Evolutionary conservation across 129 eudicot species (phyloP).

Genomic region (Ambrosia artemisiifolia): DNA sequence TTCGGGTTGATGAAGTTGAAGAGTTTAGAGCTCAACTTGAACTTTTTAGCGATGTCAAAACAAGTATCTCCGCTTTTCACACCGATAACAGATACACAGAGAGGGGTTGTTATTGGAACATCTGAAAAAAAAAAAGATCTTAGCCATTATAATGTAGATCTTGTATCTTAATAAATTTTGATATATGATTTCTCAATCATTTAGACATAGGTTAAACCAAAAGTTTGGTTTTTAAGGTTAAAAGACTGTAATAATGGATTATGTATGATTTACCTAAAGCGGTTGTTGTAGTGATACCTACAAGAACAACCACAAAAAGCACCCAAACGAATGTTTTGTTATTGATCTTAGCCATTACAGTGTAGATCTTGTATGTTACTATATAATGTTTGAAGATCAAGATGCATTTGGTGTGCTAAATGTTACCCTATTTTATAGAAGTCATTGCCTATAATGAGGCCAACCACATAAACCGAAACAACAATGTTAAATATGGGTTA

Average conservation of each 20-base stretch:
- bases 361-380: not conserved
- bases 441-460: constrained; percentile 6
- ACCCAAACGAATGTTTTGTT: constrained; percentile 10
- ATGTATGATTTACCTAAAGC: not conserved
- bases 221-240: too few relatives aligned
- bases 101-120: not conserved
- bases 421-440: constrained; percentile 24
- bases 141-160: too few relatives aligned
- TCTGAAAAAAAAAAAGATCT: not conserved
- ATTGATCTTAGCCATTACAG: constrained; percentile 12
- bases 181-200: too few relatives aligned
- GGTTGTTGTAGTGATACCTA: constrained; percentile 12
- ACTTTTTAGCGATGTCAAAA: constrained; percentile 25
- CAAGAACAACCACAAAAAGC: constrained; percentile 15
- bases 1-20: constrained; percentile 45
- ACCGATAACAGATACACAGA: constrained; percentile 27
- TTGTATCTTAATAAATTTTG: too few relatives aligned
- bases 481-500: not conserved
- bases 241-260: too few relatives aligned
- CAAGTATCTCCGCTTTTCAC: constrained; percentile 55
- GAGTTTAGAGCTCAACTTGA: constrained; percentile 13
- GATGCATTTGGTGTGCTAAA: constrained; percentile 21
- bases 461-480: constrained; percentile 11
- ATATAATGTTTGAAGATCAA: too few relatives aligned
- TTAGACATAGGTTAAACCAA: too few relatives aligned